A percentile compares a stretch with the other conserved stretches of the same genome.
Conservation (phyloP, 1,139 yeast genomes). For the Waltiozyma sp. region DNA sequence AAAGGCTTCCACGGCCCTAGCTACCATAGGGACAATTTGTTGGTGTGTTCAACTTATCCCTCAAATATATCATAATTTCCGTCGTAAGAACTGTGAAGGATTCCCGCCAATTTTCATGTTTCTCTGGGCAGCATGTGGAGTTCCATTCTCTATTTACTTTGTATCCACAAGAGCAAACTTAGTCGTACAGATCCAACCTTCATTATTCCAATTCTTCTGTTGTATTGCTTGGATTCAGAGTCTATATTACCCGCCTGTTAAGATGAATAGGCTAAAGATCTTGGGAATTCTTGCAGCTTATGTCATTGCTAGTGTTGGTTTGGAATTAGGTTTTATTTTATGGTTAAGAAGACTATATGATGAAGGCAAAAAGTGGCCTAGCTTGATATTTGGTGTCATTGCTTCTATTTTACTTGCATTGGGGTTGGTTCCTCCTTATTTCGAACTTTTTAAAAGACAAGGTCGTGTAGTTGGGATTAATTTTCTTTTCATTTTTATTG, state of each 20-base stretch:
- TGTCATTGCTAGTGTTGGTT: conserved; percentile 38
- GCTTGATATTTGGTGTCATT: conserved; percentile 62
- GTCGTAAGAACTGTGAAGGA: conserved; percentile 73
- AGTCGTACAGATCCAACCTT: conserved; percentile 80
- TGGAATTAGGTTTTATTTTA: conserved; percentile 60
- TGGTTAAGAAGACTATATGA: conserved; percentile 58
- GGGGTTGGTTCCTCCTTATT: conserved; percentile 84
- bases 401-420: conserved; percentile 68
- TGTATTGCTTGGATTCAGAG: conserved; percentile 59
- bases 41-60: conserved; percentile 92
- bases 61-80: conserved; percentile 65
- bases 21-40: conserved; percentile 79
- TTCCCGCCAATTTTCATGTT: conserved; percentile 77
- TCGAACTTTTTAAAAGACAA: conserved; percentile 64
- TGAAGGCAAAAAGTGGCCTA: conserved; percentile 53
- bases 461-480: conserved; percentile 87
- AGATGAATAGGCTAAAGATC: conserved; percentile 29
- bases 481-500: conserved; percentile 69
- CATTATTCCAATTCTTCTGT: conserved; percentile 67
- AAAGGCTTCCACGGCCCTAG: conserved; percentile 62
- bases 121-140: conserved; percentile 73
- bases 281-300: conserved; percentile 27
- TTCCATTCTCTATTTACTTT: conserved; percentile 78
- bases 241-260: conserved; percentile 70
- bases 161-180: conserved; percentile 60